Evolutionary conservation across 225 moss, liverwort and hornwort genomes (phyloP).

Genomic region (Pleurozium schreberi): DNA sequence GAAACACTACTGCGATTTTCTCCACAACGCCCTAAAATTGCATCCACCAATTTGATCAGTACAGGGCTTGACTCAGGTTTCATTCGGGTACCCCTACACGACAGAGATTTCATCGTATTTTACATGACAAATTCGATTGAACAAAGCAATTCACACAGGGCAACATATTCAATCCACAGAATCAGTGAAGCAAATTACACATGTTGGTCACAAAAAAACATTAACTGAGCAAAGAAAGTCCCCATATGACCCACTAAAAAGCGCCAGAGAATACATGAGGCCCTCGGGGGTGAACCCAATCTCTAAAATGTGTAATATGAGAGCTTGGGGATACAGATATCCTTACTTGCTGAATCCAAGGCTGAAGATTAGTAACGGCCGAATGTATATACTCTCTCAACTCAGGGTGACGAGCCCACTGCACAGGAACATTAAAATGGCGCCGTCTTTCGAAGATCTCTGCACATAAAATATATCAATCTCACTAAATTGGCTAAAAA

Average conservation of each 20-base stretch:
- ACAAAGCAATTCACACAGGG: not conserved
- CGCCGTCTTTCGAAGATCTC: slow-evolving; percentile 81
- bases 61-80: not conserved
- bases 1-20: slow-evolving; percentile 49
- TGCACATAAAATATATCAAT: not conserved
- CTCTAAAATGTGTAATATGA: not conserved
- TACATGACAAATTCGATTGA: not conserved
- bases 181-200: not conserved
- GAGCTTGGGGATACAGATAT: not conserved
- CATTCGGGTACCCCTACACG: not conserved
- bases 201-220: not conserved
- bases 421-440: slow-evolving; percentile 72
- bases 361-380: slow-evolving; percentile 46
- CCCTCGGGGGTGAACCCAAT: not conserved
- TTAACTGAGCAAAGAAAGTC: not conserved
- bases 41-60: not conserved
- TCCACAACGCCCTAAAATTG: slow-evolving; percentile 53
- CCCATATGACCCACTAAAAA: not conserved
- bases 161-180: not conserved
- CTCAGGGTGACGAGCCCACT: slow-evolving; percentile 85
- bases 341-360: slow-evolving; percentile 71
- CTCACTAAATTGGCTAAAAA: not conserved
- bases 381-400: slow-evolving; percentile 78
- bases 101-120: not conserved
- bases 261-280: not conserved